Percentiles rank a stretch among this genome's conserved stretches.
Evolutionary conservation across 1,139 yeast genomes (phyloP).

Genomic region (Hyphopichia pseudoburtonii): DNA sequence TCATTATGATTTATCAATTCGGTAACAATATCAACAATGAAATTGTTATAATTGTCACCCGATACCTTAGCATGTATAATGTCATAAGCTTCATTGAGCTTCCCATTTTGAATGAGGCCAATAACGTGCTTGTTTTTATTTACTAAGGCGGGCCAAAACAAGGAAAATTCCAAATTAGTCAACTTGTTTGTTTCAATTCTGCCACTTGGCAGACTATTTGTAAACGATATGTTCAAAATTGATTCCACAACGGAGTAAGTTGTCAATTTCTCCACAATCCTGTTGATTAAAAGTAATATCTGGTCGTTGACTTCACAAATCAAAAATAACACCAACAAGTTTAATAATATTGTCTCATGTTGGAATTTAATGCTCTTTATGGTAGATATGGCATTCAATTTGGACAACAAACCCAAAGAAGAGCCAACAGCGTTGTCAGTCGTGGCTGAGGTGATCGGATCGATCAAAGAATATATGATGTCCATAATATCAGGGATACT

Average conservation of each 20-base stretch:
- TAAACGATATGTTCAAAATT: conserved; percentile 29
- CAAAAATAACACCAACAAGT: conserved; percentile 26
- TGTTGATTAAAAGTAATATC: conserved; percentile 26
- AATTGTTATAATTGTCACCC: conserved; percentile 19
- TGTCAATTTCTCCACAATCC: conserved; percentile 23
- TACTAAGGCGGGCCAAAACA: conserved; percentile 29
- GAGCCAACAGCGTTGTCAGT: conserved; percentile 5
- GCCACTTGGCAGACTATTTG: conserved; percentile 8
- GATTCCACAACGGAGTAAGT: conserved; percentile 23
- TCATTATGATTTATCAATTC: conserved; percentile 33
- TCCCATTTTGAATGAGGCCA: conserved; percentile 18
- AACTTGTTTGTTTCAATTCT: conserved; percentile 13
- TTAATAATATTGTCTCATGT: conserved; percentile 27
- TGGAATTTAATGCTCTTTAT: conserved; percentile 26
- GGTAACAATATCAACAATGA: conserved; percentile 29
- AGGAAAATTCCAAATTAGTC: conserved; percentile 20
- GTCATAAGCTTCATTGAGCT: conserved; percentile 29
- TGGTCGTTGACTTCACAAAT: conserved; percentile 33
- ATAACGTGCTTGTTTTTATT: conserved; percentile 19
- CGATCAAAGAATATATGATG: conserved; percentile 24
- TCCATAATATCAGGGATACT: conserved; percentile 25
- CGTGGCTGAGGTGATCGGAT: conserved; percentile 10
- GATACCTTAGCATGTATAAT: conserved; percentile 17
- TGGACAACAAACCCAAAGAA: conserved; percentile 18
- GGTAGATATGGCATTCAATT: conserved; percentile 21